phyloP scores from a whole-genome alignment of 805 yeast species.

The Pichia cephalocereana region DNA sequence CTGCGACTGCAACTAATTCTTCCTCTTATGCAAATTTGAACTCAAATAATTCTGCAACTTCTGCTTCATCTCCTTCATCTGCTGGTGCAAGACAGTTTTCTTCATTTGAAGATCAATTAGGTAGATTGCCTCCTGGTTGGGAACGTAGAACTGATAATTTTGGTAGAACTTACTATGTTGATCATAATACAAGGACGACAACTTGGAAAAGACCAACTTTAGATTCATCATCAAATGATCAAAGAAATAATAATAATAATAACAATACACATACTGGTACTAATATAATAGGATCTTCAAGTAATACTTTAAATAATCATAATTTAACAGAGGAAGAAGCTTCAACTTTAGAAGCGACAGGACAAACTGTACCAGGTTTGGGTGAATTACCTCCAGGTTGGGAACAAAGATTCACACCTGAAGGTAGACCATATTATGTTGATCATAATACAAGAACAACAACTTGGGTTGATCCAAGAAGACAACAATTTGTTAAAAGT shows the following conservation, averaged over 20 bases:
- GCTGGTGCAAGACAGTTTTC: constrained; percentile 58
- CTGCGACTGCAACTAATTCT: background rate
- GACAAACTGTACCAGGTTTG: constrained; percentile 89
- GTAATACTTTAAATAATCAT: constrained; percentile 22
- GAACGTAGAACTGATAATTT: constrained; percentile 96
- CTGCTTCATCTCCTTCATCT: background rate
- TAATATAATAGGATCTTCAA: constrained; percentile 34
- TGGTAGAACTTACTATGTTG: constrained; percentile 96
- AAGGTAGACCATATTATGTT: constrained; percentile 96
- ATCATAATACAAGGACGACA: constrained; percentile 94
- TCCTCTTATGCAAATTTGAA: background rate
- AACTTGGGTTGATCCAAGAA: constrained; percentile 99
- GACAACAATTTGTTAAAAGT: constrained; percentile 96
- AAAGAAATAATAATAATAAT: constrained; percentile 29
- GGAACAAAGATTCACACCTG: constrained; percentile 98
- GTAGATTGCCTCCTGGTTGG: constrained; percentile 98
- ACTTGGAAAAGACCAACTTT: constrained; percentile 97
- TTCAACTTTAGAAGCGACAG: constrained; percentile 54
- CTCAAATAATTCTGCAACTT: background rate
- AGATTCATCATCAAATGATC: constrained; percentile 52
- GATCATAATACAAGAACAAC: constrained; percentile 99
- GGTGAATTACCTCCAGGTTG: constrained; percentile 98
- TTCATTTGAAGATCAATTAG: constrained; percentile 94
- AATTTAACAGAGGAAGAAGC: constrained; percentile 18
- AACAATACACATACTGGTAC: constrained; percentile 33